Percentiles rank a stretch among this genome's conserved stretches.
Evolutionary conservation across 208 protist species (phyloP).

Genomic region (Trypanosoma mega): DNA sequence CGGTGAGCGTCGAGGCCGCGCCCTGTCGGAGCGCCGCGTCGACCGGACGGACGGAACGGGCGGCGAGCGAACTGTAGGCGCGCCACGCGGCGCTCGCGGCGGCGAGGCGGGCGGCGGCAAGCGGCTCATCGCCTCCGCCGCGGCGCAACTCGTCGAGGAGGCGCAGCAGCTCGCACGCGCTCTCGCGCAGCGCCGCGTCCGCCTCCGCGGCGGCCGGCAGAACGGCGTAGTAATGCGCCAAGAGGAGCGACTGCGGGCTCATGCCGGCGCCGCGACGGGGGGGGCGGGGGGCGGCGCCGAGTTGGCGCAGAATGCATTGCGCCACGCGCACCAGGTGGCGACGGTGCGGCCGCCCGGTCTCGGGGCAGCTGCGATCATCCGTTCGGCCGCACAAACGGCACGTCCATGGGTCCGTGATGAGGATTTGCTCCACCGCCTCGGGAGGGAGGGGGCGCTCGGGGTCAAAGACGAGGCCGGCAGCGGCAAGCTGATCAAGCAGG

Average conservation of each 20-base stretch:
- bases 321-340: constrained; percentile 62
- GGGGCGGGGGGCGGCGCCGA: constrained; percentile 51
- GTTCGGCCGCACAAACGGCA: constrained; percentile 54
- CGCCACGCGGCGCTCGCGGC: constrained; percentile 57
- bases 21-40: constrained; percentile 18
- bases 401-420: constrained; percentile 70
- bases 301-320: constrained; percentile 52
- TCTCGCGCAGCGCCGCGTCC: constrained; percentile 40
- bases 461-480: constrained; percentile 49
- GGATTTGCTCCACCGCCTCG: constrained; percentile 63
- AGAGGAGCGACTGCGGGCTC: constrained; percentile 73
- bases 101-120: constrained; percentile 51
- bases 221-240: constrained; percentile 68
- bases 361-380: constrained; percentile 38
- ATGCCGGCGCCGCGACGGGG: constrained; percentile 53
- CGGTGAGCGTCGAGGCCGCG: constrained; percentile 37
- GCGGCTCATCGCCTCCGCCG: constrained; percentile 43
- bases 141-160: constrained; percentile 51
- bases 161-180: constrained; percentile 65
- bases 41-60: constrained; percentile 8
- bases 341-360: constrained; percentile 58
- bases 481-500: constrained; percentile 42
- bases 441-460: constrained; percentile 18
- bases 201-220: constrained; percentile 21
- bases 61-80: constrained; percentile 37